Evolutionary conservation across 73 alveolate genomes (phyloP).

Genomic region (Paramecium pentaurelia): DNA sequence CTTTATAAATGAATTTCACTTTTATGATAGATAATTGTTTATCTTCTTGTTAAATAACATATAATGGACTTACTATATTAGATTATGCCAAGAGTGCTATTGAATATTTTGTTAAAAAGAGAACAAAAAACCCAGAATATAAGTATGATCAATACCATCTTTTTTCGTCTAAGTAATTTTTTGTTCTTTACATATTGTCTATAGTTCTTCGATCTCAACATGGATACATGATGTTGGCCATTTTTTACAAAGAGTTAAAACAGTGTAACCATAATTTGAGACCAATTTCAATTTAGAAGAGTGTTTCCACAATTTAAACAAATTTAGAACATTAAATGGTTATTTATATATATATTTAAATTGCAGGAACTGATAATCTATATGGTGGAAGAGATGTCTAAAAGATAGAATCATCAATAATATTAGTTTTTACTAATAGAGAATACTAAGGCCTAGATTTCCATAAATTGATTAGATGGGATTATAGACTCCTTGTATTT

Average conservation of each 20-base stretch:
- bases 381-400: slow-evolving; percentile 41
- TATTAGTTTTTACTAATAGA: neutral
- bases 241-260: neutral
- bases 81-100: slow-evolving; percentile 40
- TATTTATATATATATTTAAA: neutral
- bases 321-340: slow-evolving; percentile 31
- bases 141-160: slow-evolving; percentile 35
- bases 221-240: slow-evolving; percentile 47
- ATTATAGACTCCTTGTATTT: neutral
- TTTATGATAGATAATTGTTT: slow-evolving; percentile 50
- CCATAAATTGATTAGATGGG: neutral
- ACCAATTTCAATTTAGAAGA: neutral
- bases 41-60: slow-evolving; percentile 32
- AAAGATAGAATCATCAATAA: neutral
- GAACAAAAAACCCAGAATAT: neutral
- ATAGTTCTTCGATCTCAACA: slow-evolving; percentile 13
- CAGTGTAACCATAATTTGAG: neutral
- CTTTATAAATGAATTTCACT: slow-evolving; percentile 38
- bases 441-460: neutral
- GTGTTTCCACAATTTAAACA: neutral
- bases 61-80: slow-evolving; percentile 13
- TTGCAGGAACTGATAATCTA: slow-evolving; percentile 40
- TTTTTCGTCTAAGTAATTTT: slow-evolving; percentile 27
- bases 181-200: neutral
- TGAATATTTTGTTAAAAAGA: slow-evolving; percentile 19